Conservation (phyloP, 2,329 filamentous ascomycete species). For the Paecilomyces niveus region DNA sequence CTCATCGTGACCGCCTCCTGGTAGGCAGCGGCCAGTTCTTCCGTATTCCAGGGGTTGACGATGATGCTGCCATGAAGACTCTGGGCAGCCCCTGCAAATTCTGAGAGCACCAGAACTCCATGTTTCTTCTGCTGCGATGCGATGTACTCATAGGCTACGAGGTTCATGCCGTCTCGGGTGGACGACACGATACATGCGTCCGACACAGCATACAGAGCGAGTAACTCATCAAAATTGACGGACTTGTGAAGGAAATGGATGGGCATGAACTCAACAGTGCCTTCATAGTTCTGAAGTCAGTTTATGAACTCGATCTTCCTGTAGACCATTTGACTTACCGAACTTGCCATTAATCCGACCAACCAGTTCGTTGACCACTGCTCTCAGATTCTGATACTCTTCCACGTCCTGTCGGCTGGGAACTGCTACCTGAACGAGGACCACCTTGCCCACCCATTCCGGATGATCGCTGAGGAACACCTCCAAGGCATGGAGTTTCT, state of each 20-base stretch:
- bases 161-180: constrained; percentile 91
- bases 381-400: constrained; percentile 89
- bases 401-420: constrained; percentile 89
- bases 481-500: constrained; percentile 89
- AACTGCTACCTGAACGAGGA: constrained; percentile 87
- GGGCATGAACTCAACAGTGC: constrained; percentile 94
- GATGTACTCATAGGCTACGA: constrained; percentile 95
- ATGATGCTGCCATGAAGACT: constrained; percentile 84
- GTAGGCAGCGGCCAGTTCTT: constrained; percentile 86
- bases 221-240: constrained; percentile 84
- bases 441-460: constrained; percentile 93
- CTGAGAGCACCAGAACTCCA: constrained; percentile 85
- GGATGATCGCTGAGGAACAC: constrained; percentile 92
- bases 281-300: constrained; percentile 22
- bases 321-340: constrained; percentile 36
- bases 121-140: constrained; percentile 81
- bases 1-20: constrained; percentile 93
- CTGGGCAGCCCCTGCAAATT: constrained; percentile 89
- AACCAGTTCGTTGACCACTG: constrained; percentile 89
- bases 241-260: constrained; percentile 97
- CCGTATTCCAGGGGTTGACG: constrained; percentile 94
- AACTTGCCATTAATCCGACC: constrained; percentile 94
- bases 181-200: constrained; percentile 85
- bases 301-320: neutral
- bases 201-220: constrained; percentile 80